Percentiles rank a stretch among this genome's conserved stretches.
These are phyloP conservation scores for Mycena maculata DNA, from an alignment of 768 basidiomycete genomes.

Conservation along the genomic window DNA sequence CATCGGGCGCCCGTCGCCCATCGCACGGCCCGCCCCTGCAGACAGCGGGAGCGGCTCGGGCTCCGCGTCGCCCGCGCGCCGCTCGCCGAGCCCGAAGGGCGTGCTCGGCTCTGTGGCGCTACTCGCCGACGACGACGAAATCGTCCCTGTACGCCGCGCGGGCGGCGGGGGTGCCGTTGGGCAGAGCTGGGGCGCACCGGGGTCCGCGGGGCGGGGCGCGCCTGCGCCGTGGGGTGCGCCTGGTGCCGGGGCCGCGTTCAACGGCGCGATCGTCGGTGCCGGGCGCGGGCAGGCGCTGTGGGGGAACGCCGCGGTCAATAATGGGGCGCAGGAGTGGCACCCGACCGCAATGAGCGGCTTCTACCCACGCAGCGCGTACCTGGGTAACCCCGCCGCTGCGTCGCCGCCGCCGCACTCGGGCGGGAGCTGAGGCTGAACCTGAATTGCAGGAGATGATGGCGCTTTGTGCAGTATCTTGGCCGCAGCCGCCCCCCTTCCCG, in stretches of 20 bases:
- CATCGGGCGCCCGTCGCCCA: slow-evolving; percentile 74
- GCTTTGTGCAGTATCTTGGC: slow-evolving; percentile 17
- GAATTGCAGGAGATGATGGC: slow-evolving; percentile 4
- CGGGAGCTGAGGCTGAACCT: slow-evolving; percentile 29
- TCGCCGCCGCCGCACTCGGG: slow-evolving; percentile 62
- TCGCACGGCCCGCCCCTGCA: slow-evolving; percentile 69
- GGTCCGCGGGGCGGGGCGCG: slow-evolving; percentile 58
- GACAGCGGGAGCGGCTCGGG: slow-evolving; percentile 58
- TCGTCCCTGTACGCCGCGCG: slow-evolving; percentile 62
- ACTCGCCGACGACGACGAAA: slow-evolving; percentile 84
- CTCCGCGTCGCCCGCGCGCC: slow-evolving; percentile 66
- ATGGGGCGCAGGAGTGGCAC: slow-evolving; percentile 59
- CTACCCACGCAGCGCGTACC: slow-evolving; percentile 57
- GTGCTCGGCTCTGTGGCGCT: slow-evolving; percentile 82
- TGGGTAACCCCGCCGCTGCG: slow-evolving; percentile 60
- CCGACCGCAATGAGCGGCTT: slow-evolving; percentile 51
- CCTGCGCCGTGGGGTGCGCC: slow-evolving; percentile 63
- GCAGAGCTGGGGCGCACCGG: slow-evolving; percentile 61
- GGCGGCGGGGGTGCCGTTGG: slow-evolving; percentile 59
- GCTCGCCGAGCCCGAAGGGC: slow-evolving; percentile 70
- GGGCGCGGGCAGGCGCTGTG: slow-evolving; percentile 55
- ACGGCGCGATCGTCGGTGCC: slow-evolving; percentile 38
- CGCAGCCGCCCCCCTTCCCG: background rate
- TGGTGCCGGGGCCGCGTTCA: slow-evolving; percentile 45
- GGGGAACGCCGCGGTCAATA: slow-evolving; percentile 50